Evolutionary conservation across 768 basidiomycete species (phyloP).

Genomic region (Gloeopeniophorella convolvens): DNA sequence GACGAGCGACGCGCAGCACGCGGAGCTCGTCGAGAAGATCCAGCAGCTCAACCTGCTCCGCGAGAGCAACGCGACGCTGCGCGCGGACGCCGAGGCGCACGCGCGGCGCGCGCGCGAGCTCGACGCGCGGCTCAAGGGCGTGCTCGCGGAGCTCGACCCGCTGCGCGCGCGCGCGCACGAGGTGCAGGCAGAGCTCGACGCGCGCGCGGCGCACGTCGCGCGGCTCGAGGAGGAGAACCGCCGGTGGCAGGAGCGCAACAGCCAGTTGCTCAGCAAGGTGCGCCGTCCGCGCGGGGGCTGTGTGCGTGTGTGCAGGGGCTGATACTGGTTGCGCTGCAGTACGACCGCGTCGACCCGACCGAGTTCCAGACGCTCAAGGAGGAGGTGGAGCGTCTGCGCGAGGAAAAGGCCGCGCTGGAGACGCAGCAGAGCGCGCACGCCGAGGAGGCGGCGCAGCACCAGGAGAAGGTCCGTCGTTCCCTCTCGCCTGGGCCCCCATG

Average conservation of each 20-base stretch:
- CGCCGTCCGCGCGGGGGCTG: constrained; percentile 1
- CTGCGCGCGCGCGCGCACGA: constrained; percentile 62
- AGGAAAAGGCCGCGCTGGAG: constrained; percentile 23
- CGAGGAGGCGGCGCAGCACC: constrained; percentile 1
- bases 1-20: constrained; percentile 71
- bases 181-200: constrained; percentile 68
- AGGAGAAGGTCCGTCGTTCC: constrained; percentile 20
- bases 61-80: constrained; percentile 83
- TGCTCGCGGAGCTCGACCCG: constrained; percentile 64
- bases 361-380: constrained; percentile 77
- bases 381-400: constrained; percentile 46
- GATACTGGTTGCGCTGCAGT: constrained; percentile 35
- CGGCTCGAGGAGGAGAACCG: constrained; percentile 72
- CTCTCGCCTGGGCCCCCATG: neutral
- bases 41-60: constrained; percentile 81
- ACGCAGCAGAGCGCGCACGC: neutral
- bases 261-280: constrained; percentile 77
- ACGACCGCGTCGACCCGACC: constrained; percentile 83
- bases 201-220: constrained; percentile 56
- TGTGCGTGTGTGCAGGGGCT: neutral
- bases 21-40: constrained; percentile 79
- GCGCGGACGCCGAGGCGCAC: constrained; percentile 69
- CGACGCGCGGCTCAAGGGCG: constrained; percentile 51
- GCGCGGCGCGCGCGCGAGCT: constrained; percentile 62
- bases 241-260: constrained; percentile 80